Evolutionary conservation across 2,329 filamentous ascomycete species (phyloP).

Genomic region (Exophiala sp.): DNA sequence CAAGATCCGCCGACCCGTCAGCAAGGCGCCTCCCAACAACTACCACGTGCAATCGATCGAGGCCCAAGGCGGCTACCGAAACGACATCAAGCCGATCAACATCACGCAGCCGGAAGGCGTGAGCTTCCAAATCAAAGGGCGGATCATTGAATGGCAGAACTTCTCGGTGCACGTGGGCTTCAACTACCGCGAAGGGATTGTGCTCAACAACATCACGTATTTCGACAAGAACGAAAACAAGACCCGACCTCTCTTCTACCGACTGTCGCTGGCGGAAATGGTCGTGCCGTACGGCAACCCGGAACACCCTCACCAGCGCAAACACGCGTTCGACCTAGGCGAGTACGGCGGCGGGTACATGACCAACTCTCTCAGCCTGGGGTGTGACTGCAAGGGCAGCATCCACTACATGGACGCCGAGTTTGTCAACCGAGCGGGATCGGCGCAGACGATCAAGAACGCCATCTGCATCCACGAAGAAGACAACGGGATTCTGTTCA

Average conservation of each 20-base stretch:
- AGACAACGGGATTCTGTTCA: constrained; percentile 85
- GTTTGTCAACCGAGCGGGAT: constrained; percentile 59
- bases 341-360: constrained; percentile 46
- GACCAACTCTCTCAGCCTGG: constrained; percentile 44
- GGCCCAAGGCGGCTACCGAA: constrained; percentile 67
- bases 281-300: constrained; percentile 66
- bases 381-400: constrained; percentile 67
- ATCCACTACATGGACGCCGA: constrained; percentile 89
- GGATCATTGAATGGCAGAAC: constrained; percentile 80
- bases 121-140: constrained; percentile 70
- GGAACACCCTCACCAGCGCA: constrained; percentile 45
- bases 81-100: constrained; percentile 75
- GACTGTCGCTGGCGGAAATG: constrained; percentile 87
- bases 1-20: constrained; percentile 67
- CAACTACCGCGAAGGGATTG: constrained; percentile 88
- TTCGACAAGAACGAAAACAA: constrained; percentile 67
- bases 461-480: constrained; percentile 95
- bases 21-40: constrained; percentile 65
- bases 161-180: constrained; percentile 92
- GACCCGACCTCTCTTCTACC: constrained; percentile 75
- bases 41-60: constrained; percentile 71
- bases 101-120: constrained; percentile 86
- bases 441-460: constrained; percentile 78
- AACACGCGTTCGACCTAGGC: constrained; percentile 45
- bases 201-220: constrained; percentile 83